phyloP scores from a whole-genome alignment of 1,139 yeast genomes.

The Suhomyces guaymorum region DNA sequence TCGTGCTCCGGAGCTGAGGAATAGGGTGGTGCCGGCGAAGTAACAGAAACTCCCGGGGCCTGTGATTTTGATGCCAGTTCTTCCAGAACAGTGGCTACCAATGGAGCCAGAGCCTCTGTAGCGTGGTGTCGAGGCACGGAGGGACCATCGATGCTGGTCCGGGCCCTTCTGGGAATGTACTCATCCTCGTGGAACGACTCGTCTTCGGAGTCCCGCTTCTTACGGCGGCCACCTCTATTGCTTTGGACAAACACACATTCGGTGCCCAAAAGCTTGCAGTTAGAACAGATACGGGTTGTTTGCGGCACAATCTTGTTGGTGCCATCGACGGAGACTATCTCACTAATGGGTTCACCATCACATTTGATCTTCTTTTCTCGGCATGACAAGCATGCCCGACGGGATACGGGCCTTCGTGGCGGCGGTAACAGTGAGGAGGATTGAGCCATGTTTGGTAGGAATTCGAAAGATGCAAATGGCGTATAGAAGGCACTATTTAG shows the following conservation, averaged over 20 bases:
- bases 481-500: too few species aligned
- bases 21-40: too few species aligned
- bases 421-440: constrained; percentile 5
- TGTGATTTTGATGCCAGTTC: too few species aligned
- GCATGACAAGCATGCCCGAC: constrained; percentile 61
- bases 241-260: constrained; percentile 61
- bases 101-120: too few species aligned
- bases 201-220: constrained; percentile 23
- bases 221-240: constrained; percentile 60
- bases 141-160: too few species aligned
- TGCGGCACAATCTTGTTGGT: constrained; percentile 16
- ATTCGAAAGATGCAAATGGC: too few species aligned
- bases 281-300: constrained; percentile 42
- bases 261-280: constrained; percentile 49
- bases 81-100: too few species aligned
- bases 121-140: too few species aligned
- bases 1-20: too few species aligned
- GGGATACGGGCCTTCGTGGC: constrained; percentile 43
- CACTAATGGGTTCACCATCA: constrained; percentile 52
- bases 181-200: constrained; percentile 1
- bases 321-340: constrained; percentile 21
- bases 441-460: constrained; percentile 4
- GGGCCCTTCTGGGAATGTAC: not conserved
- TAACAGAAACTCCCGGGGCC: too few species aligned
- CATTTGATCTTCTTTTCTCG: constrained; percentile 65